These are phyloP conservation scores for Xeromyces bisporus DNA, from an alignment of 495 filamentous ascomycete genomes.

Conservation along the genomic window DNA sequence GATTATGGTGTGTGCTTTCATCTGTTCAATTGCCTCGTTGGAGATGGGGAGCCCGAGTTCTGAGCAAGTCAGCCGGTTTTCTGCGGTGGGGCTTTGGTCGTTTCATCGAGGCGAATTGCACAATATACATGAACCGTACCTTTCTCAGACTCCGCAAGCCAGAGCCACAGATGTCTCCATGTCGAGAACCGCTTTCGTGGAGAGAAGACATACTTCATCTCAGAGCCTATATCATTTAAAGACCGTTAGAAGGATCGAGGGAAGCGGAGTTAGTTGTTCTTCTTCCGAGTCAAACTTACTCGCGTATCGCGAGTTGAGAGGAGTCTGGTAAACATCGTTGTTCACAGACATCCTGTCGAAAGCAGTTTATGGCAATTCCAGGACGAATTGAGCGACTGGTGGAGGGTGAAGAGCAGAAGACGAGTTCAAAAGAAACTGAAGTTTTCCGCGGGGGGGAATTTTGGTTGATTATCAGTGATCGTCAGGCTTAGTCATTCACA, in stretches of 20 bases:
- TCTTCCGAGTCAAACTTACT: constrained; percentile 27
- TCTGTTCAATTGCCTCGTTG: constrained; percentile 54
- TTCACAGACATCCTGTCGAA: constrained; percentile 36
- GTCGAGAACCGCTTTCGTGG: constrained; percentile 51
- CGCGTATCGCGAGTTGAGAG: constrained; percentile 57
- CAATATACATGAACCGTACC: constrained; percentile 35
- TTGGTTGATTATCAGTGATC: constrained; percentile 6
- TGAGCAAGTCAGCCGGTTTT: constrained; percentile 10
- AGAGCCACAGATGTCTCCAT: constrained; percentile 71
- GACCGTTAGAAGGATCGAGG: constrained; percentile 7
- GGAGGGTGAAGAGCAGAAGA: constrained; percentile 3
- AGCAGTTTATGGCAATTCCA: neutral
- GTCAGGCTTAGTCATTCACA: too few species aligned
- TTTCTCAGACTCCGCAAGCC: constrained; percentile 68
- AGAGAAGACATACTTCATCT: constrained; percentile 47
- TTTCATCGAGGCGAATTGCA: too few species aligned
- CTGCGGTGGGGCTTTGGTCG: neutral
- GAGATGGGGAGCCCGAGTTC: constrained; percentile 41
- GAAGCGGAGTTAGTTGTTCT: too few species aligned
- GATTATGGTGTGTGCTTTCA: constrained; percentile 53
- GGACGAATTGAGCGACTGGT: constrained; percentile 13
- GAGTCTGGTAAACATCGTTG: constrained; percentile 56
- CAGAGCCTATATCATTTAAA: constrained; percentile 20
- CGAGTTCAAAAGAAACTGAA: constrained; percentile 1
- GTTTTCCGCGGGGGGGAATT: constrained; percentile 19